Base-by-base conservation (phyloP, 208 protist genomes). In the Crithidia expoeki region DNA sequence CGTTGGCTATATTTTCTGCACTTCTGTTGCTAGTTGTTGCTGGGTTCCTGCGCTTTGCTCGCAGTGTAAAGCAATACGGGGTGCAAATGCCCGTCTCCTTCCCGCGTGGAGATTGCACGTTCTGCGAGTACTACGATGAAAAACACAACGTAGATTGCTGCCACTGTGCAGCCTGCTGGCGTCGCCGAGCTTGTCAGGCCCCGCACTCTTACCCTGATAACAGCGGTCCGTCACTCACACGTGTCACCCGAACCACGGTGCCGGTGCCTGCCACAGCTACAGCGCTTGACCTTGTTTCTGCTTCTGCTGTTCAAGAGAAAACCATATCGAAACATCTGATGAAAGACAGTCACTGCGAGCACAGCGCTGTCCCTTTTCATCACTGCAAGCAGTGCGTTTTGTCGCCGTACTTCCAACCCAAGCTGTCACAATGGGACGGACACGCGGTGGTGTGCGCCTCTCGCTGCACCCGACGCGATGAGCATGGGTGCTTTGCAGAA, bases 81-180 rank as follows among this genome's bases (percentile, higher is more conserved):
- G n/a, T n/a, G n/a, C n/a, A 36, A 6, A 68, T 59, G 52, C 19
- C 64, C 2, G 2, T 51, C 1, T 16, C 25, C 17, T 52, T 23
- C 52, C 52, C 30, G 38, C 50, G 64, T 2, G 25, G 34, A 12
- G 55, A 50, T 53, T 85, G 76, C 36, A 19, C 4, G 5, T 80
- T 82, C 34, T 82, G 80, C 68, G 21, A 61, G 11, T 81, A 80
- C 60, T 82, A 77, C 52, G 52, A 51, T 9, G 36, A 60, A 19
- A 73, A 85, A 7, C 80, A 85, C 67, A 65, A 80, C 61, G 23
- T 19, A 0, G 44, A 42, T 0, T 76, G 72, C 23, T 79, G 72
- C 47, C 67, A 67, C 55, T 63, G 52, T 25, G 64, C 72, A 14
- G 56, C 38, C 12, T 77, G 72, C 38, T 77, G 72, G 72, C 64